Evolutionary conservation across 768 basidiomycete species (phyloP).

Genomic region (Amanita thiersii): DNA sequence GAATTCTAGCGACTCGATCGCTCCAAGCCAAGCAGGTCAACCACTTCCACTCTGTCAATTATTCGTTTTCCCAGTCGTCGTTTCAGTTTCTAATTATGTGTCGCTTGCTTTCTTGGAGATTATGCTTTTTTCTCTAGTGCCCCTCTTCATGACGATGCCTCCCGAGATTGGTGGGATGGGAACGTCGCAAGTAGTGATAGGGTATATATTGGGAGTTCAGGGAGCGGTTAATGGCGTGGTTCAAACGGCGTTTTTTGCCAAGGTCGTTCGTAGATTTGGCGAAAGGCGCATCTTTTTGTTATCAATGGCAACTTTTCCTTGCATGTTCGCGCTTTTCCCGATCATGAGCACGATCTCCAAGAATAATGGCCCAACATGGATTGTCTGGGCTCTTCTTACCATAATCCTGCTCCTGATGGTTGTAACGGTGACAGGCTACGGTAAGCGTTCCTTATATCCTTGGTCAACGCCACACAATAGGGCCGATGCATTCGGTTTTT

Average conservation of each 20-base stretch:
- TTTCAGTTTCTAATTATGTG: conserved; percentile 17
- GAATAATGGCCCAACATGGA: too few species aligned
- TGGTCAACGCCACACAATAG: background rate
- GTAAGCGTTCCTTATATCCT: too few species aligned
- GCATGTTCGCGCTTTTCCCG: conserved; percentile 12
- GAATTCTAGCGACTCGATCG: too few species aligned
- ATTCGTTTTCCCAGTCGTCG: conserved; percentile 16
- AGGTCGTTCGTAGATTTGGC: conserved; percentile 37
- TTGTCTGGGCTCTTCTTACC: conserved; percentile 1
- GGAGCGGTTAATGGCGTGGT: conserved; percentile 47
- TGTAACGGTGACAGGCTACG: background rate
- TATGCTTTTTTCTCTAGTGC: conserved; percentile 18
- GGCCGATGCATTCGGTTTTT: background rate
- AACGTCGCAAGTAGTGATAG: conserved; percentile 42
- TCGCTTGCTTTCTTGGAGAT: conserved; percentile 23
- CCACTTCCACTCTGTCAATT: conserved; percentile 15
- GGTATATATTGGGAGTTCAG: conserved; percentile 38
- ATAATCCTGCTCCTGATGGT: conserved; percentile 3
- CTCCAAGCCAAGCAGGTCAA: background rate
- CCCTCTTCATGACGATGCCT: conserved; percentile 38
- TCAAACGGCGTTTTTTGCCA: conserved; percentile 40
- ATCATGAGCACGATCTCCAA: conserved; percentile 10
- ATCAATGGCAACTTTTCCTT: conserved; percentile 15
- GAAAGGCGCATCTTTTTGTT: conserved; percentile 34
- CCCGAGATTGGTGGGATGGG: conserved; percentile 48